Evolutionary conservation across 371 early-diverging fungal genomes (phyloP).

Genomic region (Encephalitozoon intestinalis): DNA sequence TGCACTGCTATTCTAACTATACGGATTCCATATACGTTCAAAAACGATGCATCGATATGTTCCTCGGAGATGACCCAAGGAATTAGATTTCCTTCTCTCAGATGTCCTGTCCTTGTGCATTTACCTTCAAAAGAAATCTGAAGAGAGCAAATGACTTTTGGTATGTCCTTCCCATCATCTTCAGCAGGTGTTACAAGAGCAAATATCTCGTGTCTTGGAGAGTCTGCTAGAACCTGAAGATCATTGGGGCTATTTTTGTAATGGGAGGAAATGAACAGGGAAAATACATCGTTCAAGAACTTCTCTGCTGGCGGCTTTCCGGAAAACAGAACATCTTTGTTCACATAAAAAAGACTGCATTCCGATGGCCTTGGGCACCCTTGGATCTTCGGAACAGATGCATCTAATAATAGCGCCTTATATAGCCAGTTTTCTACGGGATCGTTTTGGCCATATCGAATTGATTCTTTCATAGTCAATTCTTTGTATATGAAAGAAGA

Average conservation of each 20-base stretch:
- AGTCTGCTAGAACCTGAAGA: constrained; percentile 87
- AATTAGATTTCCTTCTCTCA: constrained; percentile 85
- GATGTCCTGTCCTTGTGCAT: constrained; percentile 66
- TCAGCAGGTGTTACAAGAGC: constrained; percentile 79
- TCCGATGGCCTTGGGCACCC: constrained; percentile 82
- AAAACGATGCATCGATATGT: constrained; percentile 89
- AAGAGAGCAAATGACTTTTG: constrained; percentile 82
- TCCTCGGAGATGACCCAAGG: constrained; percentile 89
- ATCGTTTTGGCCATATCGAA: constrained; percentile 81
- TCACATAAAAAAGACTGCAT: constrained; percentile 84
- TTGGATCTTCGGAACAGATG: constrained; percentile 61
- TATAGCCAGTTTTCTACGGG: constrained; percentile 91
- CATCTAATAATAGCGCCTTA: constrained; percentile 79
- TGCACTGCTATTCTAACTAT: constrained; percentile 98
- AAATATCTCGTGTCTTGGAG: constrained; percentile 90
- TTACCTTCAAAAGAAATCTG: constrained; percentile 79
- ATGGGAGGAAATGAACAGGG: constrained; percentile 86
- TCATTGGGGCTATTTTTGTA: constrained; percentile 99
- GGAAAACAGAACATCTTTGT: constrained; percentile 83
- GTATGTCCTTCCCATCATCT: constrained; percentile 65
- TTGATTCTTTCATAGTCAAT: constrained; percentile 79
- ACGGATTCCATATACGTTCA: constrained; percentile 79
- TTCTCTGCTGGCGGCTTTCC: constrained; percentile 85
- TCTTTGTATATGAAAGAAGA: constrained; percentile 68
- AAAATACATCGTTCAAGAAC: constrained; percentile 88